Percentiles rank a stretch among this genome's conserved stretches.
These are phyloP conservation scores for Perilla frutescens DNA, from an alignment of 257 asterid genomes.

Conservation along the genomic window DNA sequence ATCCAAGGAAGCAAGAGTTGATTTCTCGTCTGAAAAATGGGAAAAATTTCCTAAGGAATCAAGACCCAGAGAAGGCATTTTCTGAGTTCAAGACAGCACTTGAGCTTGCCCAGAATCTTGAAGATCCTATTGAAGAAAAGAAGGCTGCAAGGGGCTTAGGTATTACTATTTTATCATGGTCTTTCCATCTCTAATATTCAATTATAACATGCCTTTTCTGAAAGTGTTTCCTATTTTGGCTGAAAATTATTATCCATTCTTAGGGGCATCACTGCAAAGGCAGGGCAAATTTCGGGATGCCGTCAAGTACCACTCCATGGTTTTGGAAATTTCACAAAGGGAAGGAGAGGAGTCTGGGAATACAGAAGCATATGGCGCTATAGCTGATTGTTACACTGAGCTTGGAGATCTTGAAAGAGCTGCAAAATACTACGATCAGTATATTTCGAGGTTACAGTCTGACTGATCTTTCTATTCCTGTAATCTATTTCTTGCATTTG, in stretches of 20 bases:
- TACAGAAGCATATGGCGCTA: conserved; percentile 95
- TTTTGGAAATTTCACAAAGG: conserved; percentile 76
- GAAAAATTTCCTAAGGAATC: conserved; percentile 81
- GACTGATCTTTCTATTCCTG: conserved; percentile 52
- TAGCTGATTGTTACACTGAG: conserved; percentile 97
- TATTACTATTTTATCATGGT: conserved; percentile 32
- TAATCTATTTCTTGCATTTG: conserved; percentile 9
- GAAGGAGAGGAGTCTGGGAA: conserved; percentile 94
- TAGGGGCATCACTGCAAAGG: conserved; percentile 96
- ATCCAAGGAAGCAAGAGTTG: conserved; percentile 79
- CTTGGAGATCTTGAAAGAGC: conserved; percentile 93
- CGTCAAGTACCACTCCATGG: conserved; percentile 78
- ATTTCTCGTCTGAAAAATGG: conserved; percentile 81
- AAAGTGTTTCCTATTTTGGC: background rate
- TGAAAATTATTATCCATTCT: conserved; percentile 24
- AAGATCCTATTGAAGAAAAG: conserved; percentile 88
- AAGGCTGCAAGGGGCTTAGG: conserved; percentile 99
- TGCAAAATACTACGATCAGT: conserved; percentile 86
- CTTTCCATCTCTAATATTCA: conserved; percentile 4
- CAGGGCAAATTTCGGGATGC: conserved; percentile 91
- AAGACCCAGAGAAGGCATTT: conserved; percentile 81
- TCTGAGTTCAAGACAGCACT: conserved; percentile 85
- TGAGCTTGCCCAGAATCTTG: conserved; percentile 77
- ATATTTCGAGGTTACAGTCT: conserved; percentile 83
- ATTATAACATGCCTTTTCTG: background rate